These are phyloP conservation scores for Lentinula raphanica DNA, from an alignment of 768 basidiomycete genomes.

Conservation along the genomic window DNA sequence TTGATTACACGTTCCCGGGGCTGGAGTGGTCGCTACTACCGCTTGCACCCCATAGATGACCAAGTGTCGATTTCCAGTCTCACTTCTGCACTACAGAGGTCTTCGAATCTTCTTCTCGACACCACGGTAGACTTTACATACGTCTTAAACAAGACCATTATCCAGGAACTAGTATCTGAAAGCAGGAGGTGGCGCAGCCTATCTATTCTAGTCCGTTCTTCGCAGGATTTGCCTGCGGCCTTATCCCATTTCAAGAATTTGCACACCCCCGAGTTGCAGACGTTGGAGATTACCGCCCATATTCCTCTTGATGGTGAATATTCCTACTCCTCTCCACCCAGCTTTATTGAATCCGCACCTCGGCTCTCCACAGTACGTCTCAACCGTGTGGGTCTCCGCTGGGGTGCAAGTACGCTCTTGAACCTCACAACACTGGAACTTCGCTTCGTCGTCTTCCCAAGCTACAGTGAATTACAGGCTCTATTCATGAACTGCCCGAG, in stretches of 20 bases:
- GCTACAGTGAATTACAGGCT: constrained; percentile 2
- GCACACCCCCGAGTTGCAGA: constrained; percentile 5
- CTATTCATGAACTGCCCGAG: constrained; percentile 7
- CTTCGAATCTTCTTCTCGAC: constrained; percentile 9
- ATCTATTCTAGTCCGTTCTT: constrained; percentile 5
- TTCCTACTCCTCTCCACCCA: background rate
- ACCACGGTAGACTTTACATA: constrained; percentile 8
- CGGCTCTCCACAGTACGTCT: constrained; percentile 8
- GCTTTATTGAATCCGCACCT: background rate
- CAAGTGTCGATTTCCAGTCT: constrained; percentile 7
- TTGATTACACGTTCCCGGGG: constrained; percentile 8
- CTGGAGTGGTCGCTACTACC: constrained; percentile 4
- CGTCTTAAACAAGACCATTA: constrained; percentile 3
- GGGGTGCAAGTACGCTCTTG: constrained; percentile 7
- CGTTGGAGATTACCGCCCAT: constrained; percentile 8
- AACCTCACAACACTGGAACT: constrained; percentile 10
- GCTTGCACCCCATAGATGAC: constrained; percentile 5
- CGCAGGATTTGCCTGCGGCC: constrained; percentile 1
- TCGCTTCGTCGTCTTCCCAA: constrained; percentile 9
- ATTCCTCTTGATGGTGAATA: constrained; percentile 10
- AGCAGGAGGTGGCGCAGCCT: constrained; percentile 7
- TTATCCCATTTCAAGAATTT: constrained; percentile 6
- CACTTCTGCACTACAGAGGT: constrained; percentile 5
- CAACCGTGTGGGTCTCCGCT: constrained; percentile 9
- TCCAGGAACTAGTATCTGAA: constrained; percentile 3